Percentiles rank a stretch among this genome's conserved stretches.
These are phyloP conservation scores for Pezicula carpinea DNA, from an alignment of 2,329 filamentous ascomycete species.

Conservation along the genomic window DNA sequence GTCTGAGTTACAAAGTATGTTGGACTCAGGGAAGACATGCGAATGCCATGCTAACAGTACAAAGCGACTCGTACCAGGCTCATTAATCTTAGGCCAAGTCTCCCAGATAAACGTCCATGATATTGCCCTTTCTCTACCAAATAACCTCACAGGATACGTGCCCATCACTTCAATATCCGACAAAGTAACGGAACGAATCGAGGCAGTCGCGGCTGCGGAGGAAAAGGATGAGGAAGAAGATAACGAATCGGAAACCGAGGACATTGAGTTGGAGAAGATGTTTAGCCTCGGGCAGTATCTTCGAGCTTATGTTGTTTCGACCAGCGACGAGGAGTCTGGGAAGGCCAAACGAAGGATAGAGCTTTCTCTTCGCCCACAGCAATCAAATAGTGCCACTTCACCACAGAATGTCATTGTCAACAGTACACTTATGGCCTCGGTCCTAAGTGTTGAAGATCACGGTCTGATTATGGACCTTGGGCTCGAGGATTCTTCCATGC, in stretches of 20 bases:
- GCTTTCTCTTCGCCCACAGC: conserved; percentile 74
- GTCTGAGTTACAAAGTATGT: conserved; percentile 81
- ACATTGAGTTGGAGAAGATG: conserved; percentile 68
- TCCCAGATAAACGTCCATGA: conserved; percentile 75
- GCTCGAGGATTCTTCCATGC: conserved; percentile 60
- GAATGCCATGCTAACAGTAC: conserved; percentile 27
- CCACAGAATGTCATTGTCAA: conserved; percentile 71
- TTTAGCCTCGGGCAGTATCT: conserved; percentile 86
- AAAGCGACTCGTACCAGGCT: conserved; percentile 78
- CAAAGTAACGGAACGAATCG: conserved; percentile 69
- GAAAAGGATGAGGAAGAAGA: conserved; percentile 50
- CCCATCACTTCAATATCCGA: conserved; percentile 90
- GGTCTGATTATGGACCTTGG: conserved; percentile 92
- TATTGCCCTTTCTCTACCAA: conserved; percentile 78
- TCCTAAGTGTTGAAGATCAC: conserved; percentile 91
- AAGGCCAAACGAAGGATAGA: conserved; percentile 76
- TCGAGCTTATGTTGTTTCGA: conserved; percentile 77
- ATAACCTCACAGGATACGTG: conserved; percentile 87
- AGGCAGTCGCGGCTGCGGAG: conserved; percentile 60
- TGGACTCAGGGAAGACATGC: conserved; percentile 6
- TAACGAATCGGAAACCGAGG: conserved; percentile 48
- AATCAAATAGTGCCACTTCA: conserved; percentile 71
- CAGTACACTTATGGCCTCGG: conserved; percentile 78
- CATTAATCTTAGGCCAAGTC: conserved; percentile 82
- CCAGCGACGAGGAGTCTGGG: conserved; percentile 54